Base-by-base conservation (phyloP, 768 basidiomycete genomes). In the Rhodotorula toruloides region DNA sequence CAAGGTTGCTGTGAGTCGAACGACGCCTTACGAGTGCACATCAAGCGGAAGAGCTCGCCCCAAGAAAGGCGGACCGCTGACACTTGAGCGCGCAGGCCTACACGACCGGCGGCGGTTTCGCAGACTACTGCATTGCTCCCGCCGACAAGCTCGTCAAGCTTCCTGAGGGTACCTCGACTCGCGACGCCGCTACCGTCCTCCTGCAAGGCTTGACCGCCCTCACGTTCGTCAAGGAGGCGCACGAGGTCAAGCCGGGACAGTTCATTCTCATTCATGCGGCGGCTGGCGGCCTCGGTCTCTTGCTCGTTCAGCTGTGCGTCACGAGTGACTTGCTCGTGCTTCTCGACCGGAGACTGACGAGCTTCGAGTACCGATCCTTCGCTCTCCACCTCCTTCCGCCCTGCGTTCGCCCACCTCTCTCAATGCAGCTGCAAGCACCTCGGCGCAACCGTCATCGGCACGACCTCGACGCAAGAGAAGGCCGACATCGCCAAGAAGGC, bases 371-470 rank as follows among this genome's bases (percentile, higher is more conserved):
- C 54, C 32, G 21, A 39, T 36, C 34, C 32, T 46, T 16, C 52
- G 12, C 27, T 53, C 32, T 11, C 40, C 13, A 42, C 11, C 40
- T 42, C 13, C 11, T 42, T 21, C 13, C 11, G 21, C 21, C 40
- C 40, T 42, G 13, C 40, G 40, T 42, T 42, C 21, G 13, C 13
- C 11, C 40, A 21, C 13, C 37, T n/a, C 9, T 57, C 29, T 46
- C 44, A 85, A 4, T 80, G 34, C 87, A 94, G 79, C 39, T 84
- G 85, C 44, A 86, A 84, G 75, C 79, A 81, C 49, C 80, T 84
- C 27, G 94, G 94, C 10, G 93, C 89, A 2, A 87, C 84, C 14
- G 89, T 97, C 32, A 94, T 99, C 72, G 94, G 91, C 2, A 97
- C 93, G 21, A 90, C 90, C 4, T 94, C 91, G 4, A 89, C 87